These are phyloP conservation scores for Sporothrix phasma DNA, from an alignment of 2,329 filamentous ascomycete species.

Conservation along the genomic window DNA sequence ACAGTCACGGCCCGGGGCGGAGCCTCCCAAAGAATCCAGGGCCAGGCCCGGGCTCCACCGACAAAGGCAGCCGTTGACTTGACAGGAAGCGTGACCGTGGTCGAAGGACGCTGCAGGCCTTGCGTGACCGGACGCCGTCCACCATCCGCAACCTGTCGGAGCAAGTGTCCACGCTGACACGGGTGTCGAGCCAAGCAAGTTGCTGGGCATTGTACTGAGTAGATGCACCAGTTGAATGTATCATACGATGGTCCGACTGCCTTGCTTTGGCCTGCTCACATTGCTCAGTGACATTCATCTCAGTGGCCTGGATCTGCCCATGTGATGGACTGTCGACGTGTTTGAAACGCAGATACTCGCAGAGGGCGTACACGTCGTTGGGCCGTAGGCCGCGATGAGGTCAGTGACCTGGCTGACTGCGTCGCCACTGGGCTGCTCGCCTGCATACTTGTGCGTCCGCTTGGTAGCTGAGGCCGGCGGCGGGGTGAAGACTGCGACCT, in stretches of 20 bases:
- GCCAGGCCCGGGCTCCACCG: not conserved
- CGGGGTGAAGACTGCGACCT: constrained; percentile 17
- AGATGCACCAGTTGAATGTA: too few relatives aligned
- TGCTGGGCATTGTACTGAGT: too few relatives aligned
- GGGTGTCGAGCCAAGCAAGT: constrained; percentile 2
- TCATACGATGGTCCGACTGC: too few relatives aligned
- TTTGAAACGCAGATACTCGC: constrained; percentile 26
- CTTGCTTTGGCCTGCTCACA: too few relatives aligned
- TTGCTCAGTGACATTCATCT: too few relatives aligned
- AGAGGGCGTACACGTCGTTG: constrained; percentile 16
- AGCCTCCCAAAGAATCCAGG: not conserved
- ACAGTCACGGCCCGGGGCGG: not conserved
- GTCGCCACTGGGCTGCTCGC: constrained; percentile 15
- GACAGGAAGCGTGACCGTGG: not conserved
- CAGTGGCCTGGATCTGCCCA: too few relatives aligned
- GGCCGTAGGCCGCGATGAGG: constrained; percentile 14
- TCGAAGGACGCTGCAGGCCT: not conserved
- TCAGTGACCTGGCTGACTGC: constrained; percentile 13
- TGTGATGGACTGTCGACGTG: constrained; percentile 37
- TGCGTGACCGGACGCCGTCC: constrained; percentile 1
- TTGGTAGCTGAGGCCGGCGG: constrained; percentile 19
- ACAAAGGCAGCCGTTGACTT: not conserved
- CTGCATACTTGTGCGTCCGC: constrained; percentile 15
- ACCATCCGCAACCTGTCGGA: constrained; percentile 6
- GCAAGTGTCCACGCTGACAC: constrained; percentile 4